Percentiles rank a stretch among this genome's conserved stretches.
Evolutionary conservation across 2,329 filamentous ascomycete genomes (phyloP).

Genomic region (Seiridium cupressi): DNA sequence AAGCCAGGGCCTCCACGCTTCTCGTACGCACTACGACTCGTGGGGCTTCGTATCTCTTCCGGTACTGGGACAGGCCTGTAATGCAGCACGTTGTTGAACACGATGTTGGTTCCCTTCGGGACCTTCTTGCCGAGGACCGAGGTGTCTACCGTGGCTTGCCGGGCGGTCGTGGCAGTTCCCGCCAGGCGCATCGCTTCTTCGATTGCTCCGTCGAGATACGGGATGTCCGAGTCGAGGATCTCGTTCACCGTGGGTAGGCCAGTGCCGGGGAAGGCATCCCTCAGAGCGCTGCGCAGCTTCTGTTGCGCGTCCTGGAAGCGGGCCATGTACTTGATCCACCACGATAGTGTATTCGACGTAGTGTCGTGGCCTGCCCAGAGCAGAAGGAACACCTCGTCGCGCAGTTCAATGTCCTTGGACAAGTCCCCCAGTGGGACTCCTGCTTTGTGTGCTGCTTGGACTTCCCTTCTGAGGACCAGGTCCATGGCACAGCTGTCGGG

Average conservation of each 20-base stretch:
- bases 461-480: background rate
- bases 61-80: background rate
- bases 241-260: constrained; percentile 18
- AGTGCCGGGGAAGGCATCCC: constrained; percentile 7
- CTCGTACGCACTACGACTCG: background rate
- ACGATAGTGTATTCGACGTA: constrained; percentile 13
- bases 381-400: constrained; percentile 3
- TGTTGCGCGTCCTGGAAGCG: constrained; percentile 9
- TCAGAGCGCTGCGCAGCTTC: constrained; percentile 8
- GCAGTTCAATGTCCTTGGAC: background rate
- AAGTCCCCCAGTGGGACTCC: background rate
- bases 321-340: constrained; percentile 16
- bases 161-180: background rate
- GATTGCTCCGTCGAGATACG: constrained; percentile 29
- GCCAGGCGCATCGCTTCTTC: constrained; percentile 22
- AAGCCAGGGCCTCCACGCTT: background rate
- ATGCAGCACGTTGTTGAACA: background rate
- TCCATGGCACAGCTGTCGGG: background rate
- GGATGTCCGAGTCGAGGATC: constrained; percentile 17
- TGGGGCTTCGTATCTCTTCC: background rate
- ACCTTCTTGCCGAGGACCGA: constrained; percentile 15
- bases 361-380: constrained; percentile 12
- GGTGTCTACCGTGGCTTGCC: constrained; percentile 9
- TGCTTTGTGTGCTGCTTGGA: background rate
- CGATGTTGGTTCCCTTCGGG: constrained; percentile 15